These are phyloP conservation scores for Xylariaceae sp. DNA, from an alignment of 2,329 filamentous ascomycete species.

Conservation along the genomic window DNA sequence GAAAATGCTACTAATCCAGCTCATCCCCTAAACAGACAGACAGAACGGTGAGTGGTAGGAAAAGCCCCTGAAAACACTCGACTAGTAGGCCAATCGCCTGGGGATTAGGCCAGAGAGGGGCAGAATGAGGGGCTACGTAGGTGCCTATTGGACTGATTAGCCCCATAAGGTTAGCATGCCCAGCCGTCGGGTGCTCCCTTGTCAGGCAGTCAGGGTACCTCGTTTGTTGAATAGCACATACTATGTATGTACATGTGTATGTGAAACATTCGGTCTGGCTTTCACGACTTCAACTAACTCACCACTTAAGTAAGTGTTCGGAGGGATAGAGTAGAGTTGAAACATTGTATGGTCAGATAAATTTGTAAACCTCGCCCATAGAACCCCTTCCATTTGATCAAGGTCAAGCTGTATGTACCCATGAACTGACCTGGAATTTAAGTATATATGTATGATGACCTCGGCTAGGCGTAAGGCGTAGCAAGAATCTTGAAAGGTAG, in stretches of 20 bases:
- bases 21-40: slow-evolving; percentile 16
- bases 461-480: no score
- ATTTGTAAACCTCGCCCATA: no score
- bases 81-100: slow-evolving; percentile 13
- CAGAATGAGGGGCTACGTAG: slow-evolving; percentile 3
- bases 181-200: slow-evolving; percentile 21
- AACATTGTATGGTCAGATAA: no score
- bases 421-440: no score
- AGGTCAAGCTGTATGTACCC: no score
- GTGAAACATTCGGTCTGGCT: no score
- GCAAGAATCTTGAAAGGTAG: no score
- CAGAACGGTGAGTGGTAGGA: slow-evolving; percentile 24
- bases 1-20: slow-evolving; percentile 27
- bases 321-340: no score
- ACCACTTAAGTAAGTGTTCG: no score
- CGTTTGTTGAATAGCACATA: slow-evolving; percentile 13
- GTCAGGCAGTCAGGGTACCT: slow-evolving; percentile 9
- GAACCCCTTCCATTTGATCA: no score
- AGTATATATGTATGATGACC: no score
- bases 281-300: slow-evolving; percentile 19
- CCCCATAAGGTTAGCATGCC: slow-evolving; percentile 13
- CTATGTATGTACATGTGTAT: slow-evolving; percentile 1
- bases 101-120: slow-evolving; percentile 3
- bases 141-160: slow-evolving; percentile 21
- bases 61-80: slow-evolving; percentile 28